phyloP scores from a whole-genome alignment of 192 early-diverging fungal genomes.

The Umbelopsis isabellina region DNA sequence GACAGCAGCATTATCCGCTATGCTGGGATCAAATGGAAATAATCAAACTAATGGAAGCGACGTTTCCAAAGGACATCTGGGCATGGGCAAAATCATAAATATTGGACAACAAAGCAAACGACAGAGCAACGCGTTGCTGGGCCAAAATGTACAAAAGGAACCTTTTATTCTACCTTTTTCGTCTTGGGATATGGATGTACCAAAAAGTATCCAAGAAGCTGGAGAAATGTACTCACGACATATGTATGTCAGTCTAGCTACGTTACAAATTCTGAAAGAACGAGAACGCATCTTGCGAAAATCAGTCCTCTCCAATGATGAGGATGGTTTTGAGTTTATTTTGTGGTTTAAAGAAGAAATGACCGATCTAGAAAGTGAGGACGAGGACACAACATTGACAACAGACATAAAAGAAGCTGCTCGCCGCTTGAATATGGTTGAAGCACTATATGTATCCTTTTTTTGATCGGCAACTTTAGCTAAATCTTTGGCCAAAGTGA shows the following conservation, averaged over 20 bases:
- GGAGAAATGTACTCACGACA: conserved; percentile 51
- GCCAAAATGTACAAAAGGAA: background rate
- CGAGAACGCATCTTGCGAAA: conserved; percentile 35
- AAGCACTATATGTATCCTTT: conserved; percentile 57
- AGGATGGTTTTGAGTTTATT: background rate
- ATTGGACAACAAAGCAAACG: background rate
- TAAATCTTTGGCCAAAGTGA: no score
- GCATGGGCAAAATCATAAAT: background rate
- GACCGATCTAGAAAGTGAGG: background rate
- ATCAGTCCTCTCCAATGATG: conserved; percentile 14
- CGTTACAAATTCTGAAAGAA: conserved; percentile 51
- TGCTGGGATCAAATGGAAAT: conserved; percentile 3
- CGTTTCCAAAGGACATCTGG: background rate
- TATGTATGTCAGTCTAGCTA: conserved; percentile 50
- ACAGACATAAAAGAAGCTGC: background rate
- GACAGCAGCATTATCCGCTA: conserved; percentile 16
- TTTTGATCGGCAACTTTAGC: background rate
- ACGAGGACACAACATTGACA: background rate
- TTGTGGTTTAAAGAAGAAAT: background rate
- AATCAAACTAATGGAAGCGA: background rate
- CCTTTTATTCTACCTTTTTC: conserved; percentile 8
- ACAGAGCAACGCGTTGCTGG: background rate
- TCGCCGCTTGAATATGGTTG: conserved; percentile 47
- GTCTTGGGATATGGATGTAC: conserved; percentile 31
- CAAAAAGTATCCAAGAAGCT: conserved; percentile 53